Conservation (phyloP, 768 basidiomycete genomes). For the Trametes coccinea region DNA sequence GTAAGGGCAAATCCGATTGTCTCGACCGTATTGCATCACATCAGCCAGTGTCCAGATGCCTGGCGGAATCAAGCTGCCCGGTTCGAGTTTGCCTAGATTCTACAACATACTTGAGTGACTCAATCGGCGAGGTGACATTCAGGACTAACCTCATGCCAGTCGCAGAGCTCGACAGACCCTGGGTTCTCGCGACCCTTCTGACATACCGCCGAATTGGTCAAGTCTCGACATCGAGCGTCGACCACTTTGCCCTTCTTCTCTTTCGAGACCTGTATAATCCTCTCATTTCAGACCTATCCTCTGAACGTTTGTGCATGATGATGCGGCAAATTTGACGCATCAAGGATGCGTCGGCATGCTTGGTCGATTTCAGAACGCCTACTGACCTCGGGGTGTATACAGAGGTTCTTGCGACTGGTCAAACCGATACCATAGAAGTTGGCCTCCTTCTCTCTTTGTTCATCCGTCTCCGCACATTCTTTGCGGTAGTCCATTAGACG, state of each 20-base stretch:
- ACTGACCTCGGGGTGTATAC: slow-evolving; percentile 88
- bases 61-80: slow-evolving; percentile 76
- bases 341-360: background rate
- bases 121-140: background rate
- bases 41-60: slow-evolving; percentile 96
- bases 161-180: slow-evolving; percentile 87
- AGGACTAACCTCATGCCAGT: slow-evolving; percentile 84
- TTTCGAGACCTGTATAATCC: slow-evolving; percentile 69
- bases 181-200: slow-evolving; percentile 85
- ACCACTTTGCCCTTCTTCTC: slow-evolving; percentile 99
- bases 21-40: slow-evolving; percentile 82
- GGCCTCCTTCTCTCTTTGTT: slow-evolving; percentile 74
- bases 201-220: slow-evolving; percentile 82
- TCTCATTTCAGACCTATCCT: background rate
- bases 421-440: slow-evolving; percentile 88
- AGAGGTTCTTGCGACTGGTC: slow-evolving; percentile 95
- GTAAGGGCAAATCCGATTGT: slow-evolving; percentile 89
- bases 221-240: slow-evolving; percentile 94
- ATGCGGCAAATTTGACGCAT: too few relatives aligned
- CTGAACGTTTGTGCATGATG: too few relatives aligned
- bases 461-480: slow-evolving; percentile 67
- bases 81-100: slow-evolving; percentile 82
- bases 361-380: background rate
- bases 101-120: slow-evolving; percentile 35
- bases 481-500: slow-evolving; percentile 89